Base-by-base conservation (phyloP, 805 yeast genomes). In the Yarrowia alimentaria region DNA sequence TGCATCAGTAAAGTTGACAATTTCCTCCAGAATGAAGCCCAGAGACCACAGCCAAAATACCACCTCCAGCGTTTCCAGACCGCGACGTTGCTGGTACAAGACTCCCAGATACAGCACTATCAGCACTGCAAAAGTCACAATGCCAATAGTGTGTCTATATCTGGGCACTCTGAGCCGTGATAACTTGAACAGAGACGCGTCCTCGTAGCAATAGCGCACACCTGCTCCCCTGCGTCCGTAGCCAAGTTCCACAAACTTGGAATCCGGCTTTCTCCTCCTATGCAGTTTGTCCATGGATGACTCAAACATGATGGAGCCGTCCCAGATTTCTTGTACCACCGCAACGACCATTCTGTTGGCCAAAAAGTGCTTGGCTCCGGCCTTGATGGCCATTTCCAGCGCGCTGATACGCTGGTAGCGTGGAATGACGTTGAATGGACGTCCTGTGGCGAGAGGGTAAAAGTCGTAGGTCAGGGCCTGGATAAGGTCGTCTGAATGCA, bases 271-370 rank as follows among this genome's bases (percentile, higher is more conserved):
- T n/a, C 58, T 60, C 52, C 56, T 52, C 16, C 65, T 59, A 60
- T 61, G 70, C 19, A 59, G 62, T 55, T 60, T 69, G 61, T 61
- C 69, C 62, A 59, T 66, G 32, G 47, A 67, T 7, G 69, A 62
- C 32, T 69, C 66, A 30, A 67, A 65, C 57, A 68, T 72, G 19
- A 78, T 64, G 22, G 75, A 75, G 0, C 82, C 82, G 53, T 72
- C 71, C 69, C 79, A 77, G 25, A 78, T 69, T 42, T 74, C 71
- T 43, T 73, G 72, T 29, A 77, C 57, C 6, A 75, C 70, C 22
- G 72, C 69, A 5, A 71, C 68, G 2, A 77, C 69, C 5, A 74
- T 68, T 1, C 81, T 81, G 58, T 77, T 80, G 3, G 79, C 71
- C 38, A 78, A 62, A 54, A 78, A 71, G 56, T 66, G 66, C 57